These are phyloP conservation scores for Clavispora carvajalis DNA, from an alignment of 805 yeast species.

Conservation along the genomic window DNA sequence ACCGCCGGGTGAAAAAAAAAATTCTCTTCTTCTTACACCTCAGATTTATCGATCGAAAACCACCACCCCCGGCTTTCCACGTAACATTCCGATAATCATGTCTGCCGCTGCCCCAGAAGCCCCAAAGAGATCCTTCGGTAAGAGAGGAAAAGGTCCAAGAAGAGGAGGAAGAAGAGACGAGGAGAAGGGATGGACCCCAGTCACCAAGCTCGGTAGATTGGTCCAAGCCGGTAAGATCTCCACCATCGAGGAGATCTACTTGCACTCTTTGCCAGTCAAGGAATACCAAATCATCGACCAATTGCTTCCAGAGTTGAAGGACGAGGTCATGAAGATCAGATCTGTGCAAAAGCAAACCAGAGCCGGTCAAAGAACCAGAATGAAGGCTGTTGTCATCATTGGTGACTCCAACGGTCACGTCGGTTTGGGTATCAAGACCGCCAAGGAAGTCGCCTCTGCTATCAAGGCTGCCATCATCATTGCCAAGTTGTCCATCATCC, in stretches of 20 bases:
- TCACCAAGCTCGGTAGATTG: conserved; percentile 99
- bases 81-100: conserved; percentile 60
- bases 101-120: conserved; percentile 41
- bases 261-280: conserved; percentile 99
- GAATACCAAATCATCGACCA: conserved; percentile 98
- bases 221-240: conserved; percentile 98
- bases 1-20: conserved; percentile 2
- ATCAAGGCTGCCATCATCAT: conserved; percentile 99
- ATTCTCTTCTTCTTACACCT: conserved; percentile 5
- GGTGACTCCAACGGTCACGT: conserved; percentile 99
- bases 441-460: conserved; percentile 99
- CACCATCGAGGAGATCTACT: conserved; percentile 96
- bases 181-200: conserved; percentile 99
- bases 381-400: conserved; percentile 99
- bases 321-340: conserved; percentile 99
- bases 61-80: conserved; percentile 69
- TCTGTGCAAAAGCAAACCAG: conserved; percentile 99
- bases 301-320: conserved; percentile 91
- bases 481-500: conserved; percentile 97
- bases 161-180: conserved; percentile 70
- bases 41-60: conserved; percentile 53
- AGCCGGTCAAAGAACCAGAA: conserved; percentile 99
- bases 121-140: conserved; percentile 49
- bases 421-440: conserved; percentile 99
- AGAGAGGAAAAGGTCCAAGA: conserved; percentile 51